Percentiles rank a stretch among this genome's conserved stretches.
Conservation (phyloP, 148 eudicot species). For the Amaranthus hypochondriacus region DNA sequence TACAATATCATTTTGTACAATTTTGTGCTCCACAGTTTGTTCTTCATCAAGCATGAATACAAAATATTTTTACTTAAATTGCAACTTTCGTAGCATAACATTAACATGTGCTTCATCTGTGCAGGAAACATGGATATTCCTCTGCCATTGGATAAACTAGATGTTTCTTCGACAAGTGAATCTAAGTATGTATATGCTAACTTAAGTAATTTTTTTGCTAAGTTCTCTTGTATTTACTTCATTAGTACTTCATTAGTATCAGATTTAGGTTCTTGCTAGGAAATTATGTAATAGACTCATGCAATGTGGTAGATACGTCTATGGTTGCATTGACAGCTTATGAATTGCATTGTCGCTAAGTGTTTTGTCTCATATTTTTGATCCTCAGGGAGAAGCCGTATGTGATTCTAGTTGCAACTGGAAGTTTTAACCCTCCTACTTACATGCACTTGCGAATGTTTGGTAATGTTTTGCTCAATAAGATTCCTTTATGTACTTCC, state of each 20-base stretch:
- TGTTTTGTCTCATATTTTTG: constrained; percentile 3
- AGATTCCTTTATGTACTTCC: background rate
- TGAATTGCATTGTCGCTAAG: background rate
- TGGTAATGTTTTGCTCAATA: constrained; percentile 41
- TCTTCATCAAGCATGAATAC: too few species aligned
- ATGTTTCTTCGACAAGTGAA: constrained; percentile 20
- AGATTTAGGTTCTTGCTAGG: background rate
- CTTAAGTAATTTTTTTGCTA: background rate
- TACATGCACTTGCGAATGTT: constrained; percentile 90
- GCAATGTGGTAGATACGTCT: too few species aligned
- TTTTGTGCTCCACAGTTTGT: too few species aligned
- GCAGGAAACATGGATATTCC: constrained; percentile 31
- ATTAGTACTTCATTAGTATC: background rate
- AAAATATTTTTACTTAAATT: background rate
- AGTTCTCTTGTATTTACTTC: background rate
- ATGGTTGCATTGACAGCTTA: background rate
- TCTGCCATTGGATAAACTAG: constrained; percentile 46
- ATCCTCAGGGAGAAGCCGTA: constrained; percentile 32
- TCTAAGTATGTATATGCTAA: constrained; percentile 27
- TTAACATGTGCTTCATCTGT: background rate
- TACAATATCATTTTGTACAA: too few species aligned
- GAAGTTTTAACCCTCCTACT: constrained; percentile 96
- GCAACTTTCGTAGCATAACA: background rate
- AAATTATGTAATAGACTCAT: too few species aligned
- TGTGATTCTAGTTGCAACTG: constrained; percentile 70